Base-by-base conservation (phyloP, 768 basidiomycete genomes). In the Amanita pseudoporphyria region DNA sequence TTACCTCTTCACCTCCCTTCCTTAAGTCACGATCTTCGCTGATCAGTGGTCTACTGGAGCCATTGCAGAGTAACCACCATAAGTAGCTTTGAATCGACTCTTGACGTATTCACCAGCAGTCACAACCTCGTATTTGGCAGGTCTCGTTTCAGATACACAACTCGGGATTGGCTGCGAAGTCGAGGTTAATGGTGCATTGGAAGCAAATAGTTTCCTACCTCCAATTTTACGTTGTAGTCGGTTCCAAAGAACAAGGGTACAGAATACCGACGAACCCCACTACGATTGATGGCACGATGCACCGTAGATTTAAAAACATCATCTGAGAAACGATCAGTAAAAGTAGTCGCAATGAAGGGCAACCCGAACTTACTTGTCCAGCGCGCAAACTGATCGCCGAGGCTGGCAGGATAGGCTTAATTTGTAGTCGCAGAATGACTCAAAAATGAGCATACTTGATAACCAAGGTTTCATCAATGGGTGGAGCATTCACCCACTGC, bases 181-280 rank as follows among this genome's bases (percentile, higher is more conserved):
- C 16, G 31, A 21, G 37, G 12, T 30, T 9, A 19, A 47, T 28
- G 18, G 40, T 7, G 10, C 31, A 35, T 47, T 31, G 40, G 26
- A 46, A 45, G 21, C 13, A 33, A 56, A n/a, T n/a, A 26, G n/a
- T n/a, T 6, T 2, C 74, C 6, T 50, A 88, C 88, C 75, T 88
- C 82, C 1, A 95, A 71, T 47, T 67, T 70, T 4, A 92, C 87
- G 54, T 93, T 77, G 59, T 92, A 91, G 60, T 94, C 88, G 10
- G 82, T 84, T 2, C 93, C 91, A 54, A 93, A 92, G 68, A 96
- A 95, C 22, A 93, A 69, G 0, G 93, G 91, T 18, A 93, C 87
- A 0, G 88, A 90, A 63, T 87, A 93, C 21, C 93, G 76, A 16
- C 71, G 67, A 24, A 71, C 66, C 3, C 87, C 85, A 19, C 78